phyloP scores from a whole-genome alignment of 2,329 filamentous ascomycete species.

The Colletotrichum tamarilloi region DNA sequence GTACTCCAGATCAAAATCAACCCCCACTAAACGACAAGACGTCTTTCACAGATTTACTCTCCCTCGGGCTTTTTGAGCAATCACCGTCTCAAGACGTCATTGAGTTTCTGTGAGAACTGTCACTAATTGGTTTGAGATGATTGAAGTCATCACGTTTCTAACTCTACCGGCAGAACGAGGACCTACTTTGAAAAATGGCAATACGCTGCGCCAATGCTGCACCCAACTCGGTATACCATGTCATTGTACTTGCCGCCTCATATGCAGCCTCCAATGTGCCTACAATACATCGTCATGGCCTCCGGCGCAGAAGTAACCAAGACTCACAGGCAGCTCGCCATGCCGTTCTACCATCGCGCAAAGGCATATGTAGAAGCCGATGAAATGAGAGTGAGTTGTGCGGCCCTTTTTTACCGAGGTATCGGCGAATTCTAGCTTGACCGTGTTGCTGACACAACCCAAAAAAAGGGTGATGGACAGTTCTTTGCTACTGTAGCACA shows the following conservation, averaged over 20 bases:
- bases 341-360: constrained; percentile 38
- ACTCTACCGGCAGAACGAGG: not conserved
- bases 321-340: constrained; percentile 28
- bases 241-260: constrained; percentile 33
- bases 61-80: constrained; percentile 44
- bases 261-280: constrained; percentile 39
- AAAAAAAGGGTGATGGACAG: constrained; percentile 30
- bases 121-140: no score
- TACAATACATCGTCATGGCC: constrained; percentile 39
- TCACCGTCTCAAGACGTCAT: constrained; percentile 41
- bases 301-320: constrained; percentile 30
- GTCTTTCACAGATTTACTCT: constrained; percentile 35
- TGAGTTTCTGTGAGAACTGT: constrained; percentile 41
- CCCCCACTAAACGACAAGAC: constrained; percentile 22
- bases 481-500: constrained; percentile 66
- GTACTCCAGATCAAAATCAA: not conserved
- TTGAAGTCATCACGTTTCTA: not conserved
- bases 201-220: constrained; percentile 35
- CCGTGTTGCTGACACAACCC: not conserved
- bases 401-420: not conserved
- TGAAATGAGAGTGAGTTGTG: constrained; percentile 31
- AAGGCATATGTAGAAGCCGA: constrained; percentile 37
- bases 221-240: constrained; percentile 31
- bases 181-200: constrained; percentile 39
- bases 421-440: not conserved